These are phyloP conservation scores for Senna tora DNA, from an alignment of 306 rosid genomes.

Conservation along the genomic window DNA sequence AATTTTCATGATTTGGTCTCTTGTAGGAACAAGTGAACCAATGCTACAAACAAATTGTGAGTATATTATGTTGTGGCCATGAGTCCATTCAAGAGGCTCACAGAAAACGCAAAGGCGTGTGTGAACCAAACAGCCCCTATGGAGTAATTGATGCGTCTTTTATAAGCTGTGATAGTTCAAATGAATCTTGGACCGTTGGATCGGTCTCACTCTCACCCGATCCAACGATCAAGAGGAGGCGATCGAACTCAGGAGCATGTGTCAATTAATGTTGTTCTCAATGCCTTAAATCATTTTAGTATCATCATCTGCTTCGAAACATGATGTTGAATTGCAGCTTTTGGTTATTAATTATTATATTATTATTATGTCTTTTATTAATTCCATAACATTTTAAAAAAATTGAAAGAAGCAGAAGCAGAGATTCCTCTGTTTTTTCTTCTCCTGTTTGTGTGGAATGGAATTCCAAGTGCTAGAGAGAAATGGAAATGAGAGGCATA, in stretches of 20 bases:
- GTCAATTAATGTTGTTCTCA: constrained; percentile 58
- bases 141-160: constrained; percentile 71
- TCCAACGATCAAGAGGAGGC: constrained; percentile 69
- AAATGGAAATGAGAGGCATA: background rate
- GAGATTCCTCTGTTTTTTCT: background rate
- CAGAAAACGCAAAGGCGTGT: constrained; percentile 54
- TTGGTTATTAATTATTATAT: too few relatives aligned
- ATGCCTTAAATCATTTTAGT: constrained; percentile 59
- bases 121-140: constrained; percentile 64
- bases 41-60: constrained; percentile 68
- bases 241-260: constrained; percentile 62
- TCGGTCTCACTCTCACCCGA: constrained; percentile 50
- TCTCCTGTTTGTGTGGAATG: constrained; percentile 31
- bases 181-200: constrained; percentile 66
- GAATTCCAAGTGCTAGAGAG: background rate
- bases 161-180: constrained; percentile 77
- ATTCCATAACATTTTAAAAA: constrained; percentile 45
- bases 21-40: constrained; percentile 65
- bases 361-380: constrained; percentile 47
- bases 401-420: constrained; percentile 44
- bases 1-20: constrained; percentile 29
- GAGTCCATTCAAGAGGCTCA: constrained; percentile 43
- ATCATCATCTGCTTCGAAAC: constrained; percentile 51
- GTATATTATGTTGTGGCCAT: constrained; percentile 44
- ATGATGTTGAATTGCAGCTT: constrained; percentile 46